Percentiles rank a stretch among this genome's conserved stretches.
phyloP scores from a whole-genome alignment of 768 basidiomycete genomes.

The Coprinellus aureogranulatus region DNA sequence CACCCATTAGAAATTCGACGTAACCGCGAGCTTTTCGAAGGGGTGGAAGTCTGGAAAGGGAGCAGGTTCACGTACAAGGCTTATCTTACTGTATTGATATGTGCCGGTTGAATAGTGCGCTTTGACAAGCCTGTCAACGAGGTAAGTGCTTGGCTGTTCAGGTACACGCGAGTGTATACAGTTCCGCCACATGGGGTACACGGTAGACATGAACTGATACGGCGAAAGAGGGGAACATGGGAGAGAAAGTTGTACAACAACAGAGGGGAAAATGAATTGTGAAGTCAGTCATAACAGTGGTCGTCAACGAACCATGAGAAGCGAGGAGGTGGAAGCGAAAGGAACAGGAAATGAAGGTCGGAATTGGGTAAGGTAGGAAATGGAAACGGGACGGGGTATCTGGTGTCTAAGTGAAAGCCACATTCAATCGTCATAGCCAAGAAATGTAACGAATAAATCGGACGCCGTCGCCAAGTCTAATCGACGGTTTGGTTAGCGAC shows the following conservation, averaged over 20 bases:
- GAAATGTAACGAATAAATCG: not conserved
- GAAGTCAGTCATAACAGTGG: not conserved
- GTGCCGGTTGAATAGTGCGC: no score
- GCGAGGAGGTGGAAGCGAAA: not conserved
- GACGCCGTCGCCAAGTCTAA: not conserved
- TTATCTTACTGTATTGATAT: no score
- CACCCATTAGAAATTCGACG: not conserved
- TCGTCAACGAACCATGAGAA: not conserved
- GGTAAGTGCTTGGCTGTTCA: no score
- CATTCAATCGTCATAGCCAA: not conserved
- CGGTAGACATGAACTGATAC: not conserved
- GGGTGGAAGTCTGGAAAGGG: not conserved
- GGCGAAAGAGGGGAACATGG: not conserved
- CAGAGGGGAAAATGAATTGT: not conserved
- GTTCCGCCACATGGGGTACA: no score
- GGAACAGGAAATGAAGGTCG: not conserved
- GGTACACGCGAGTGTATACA: no score
- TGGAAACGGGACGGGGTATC: not conserved
- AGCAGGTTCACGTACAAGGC: no score
- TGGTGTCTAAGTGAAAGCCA: not conserved
- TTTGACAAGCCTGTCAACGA: no score
- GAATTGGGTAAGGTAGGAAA: not conserved
- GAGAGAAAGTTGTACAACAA: not conserved
- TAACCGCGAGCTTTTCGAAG: not conserved
- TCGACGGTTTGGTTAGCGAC: slow-evolving; percentile 5